Base-by-base conservation (phyloP, 306 rosid genomes). In the Leucaena leucocephala region DNA sequence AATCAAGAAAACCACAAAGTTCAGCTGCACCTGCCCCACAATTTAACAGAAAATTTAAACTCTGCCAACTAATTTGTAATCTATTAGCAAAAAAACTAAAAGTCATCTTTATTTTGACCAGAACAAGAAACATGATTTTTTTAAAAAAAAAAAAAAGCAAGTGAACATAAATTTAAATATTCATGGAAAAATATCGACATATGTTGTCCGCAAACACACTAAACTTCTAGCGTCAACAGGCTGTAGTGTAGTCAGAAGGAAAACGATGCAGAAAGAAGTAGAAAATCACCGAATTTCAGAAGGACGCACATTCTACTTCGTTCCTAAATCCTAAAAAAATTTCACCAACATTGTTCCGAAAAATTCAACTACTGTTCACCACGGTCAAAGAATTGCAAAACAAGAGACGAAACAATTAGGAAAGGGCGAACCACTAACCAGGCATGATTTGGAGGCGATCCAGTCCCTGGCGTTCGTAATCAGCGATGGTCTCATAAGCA, bases 381-480 rank as follows among this genome's bases (percentile, higher is more conserved):
- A 44, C 42, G 40, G n/a, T 17, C 71, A 67, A 80, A 80, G 64
- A 76, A 57, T 73, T 6, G 35, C 15, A 35, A 73, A 52, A 35
- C 19, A 50, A 11, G 16, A 45, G 33, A 68, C 19, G 4, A 15
- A 43, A 9, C 8, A 68, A 8, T 39, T 19, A 39, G 14, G 39
- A 19, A 44, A 4, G 55, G 11, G 54, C 17, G 34, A 68, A 68
- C 5, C n/a, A 44, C 73, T 0, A 44, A 90, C 97, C 98, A 3
- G 98, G 97, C 98, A 94, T 94, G 82, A 94, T 94, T 86, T 92
- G 93, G 12, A 94, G 95, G 38, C 80, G 92, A 70, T 92, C 82
- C 45, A 88, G 83, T 4, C 92, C 98, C 74, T 67, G 87, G 22
- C 92, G 93, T 78, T 92, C 98, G 85, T 66, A 87, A 81, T 88